A percentile compares a stretch with the other conserved stretches of the same genome.
These are phyloP conservation scores for Populus hybrid DNA, from an alignment of 441 rosid genomes.

Conservation along the genomic window DNA sequence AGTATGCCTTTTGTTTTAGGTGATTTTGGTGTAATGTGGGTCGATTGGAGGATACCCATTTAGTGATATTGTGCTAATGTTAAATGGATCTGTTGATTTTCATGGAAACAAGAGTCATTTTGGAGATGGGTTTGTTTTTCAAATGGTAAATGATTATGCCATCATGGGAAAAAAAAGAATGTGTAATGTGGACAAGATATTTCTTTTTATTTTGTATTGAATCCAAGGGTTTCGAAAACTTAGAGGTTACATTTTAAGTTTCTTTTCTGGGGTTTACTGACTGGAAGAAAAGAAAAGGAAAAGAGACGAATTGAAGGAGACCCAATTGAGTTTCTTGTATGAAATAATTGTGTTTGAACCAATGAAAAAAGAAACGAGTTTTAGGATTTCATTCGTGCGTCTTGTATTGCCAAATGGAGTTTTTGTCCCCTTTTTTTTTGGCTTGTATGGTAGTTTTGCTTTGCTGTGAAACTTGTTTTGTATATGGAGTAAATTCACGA, in stretches of 20 bases:
- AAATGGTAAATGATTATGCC: background rate
- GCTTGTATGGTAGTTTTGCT: background rate
- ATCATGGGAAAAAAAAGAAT: background rate
- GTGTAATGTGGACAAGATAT: no score
- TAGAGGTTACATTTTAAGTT: background rate
- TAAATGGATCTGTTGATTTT: conserved; percentile 35
- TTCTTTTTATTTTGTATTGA: background rate
- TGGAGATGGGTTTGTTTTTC: conserved; percentile 21
- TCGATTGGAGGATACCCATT: conserved; percentile 14
- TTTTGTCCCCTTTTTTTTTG: background rate
- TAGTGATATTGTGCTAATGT: conserved; percentile 3
- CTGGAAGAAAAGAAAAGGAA: background rate
- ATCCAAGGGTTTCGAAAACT: background rate
- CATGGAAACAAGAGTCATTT: conserved; percentile 10
- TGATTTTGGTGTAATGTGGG: conserved; percentile 28
- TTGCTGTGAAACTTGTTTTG: background rate
- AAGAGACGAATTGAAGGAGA: background rate
- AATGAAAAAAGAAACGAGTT: background rate
- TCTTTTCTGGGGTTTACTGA: background rate
- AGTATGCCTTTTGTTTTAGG: background rate
- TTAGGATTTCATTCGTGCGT: background rate
- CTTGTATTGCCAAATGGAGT: background rate
- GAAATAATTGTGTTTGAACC: background rate
- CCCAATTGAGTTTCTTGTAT: background rate
- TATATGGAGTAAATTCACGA: conserved; percentile 8